Conservation (phyloP, 1,284 basidiomycete genomes). For the Fomitopsis palustris region DNA sequence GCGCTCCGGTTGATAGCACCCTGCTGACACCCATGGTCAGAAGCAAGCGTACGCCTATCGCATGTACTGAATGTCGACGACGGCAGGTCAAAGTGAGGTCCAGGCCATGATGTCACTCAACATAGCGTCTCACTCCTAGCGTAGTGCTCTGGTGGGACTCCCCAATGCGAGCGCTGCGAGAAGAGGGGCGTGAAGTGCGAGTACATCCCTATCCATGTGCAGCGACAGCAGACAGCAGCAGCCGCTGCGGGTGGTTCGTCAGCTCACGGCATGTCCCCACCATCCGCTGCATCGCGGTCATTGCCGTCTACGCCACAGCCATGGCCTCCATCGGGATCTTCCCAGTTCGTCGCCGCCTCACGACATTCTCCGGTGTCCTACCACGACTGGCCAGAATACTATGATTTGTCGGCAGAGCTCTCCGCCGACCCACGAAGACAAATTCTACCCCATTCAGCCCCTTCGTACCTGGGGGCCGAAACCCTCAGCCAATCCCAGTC, state of each 20-base stretch:
- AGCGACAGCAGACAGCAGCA: conserved; percentile 13
- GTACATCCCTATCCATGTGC: conserved; percentile 30
- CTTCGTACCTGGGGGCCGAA: neutral
- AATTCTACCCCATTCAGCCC: conserved; percentile 3
- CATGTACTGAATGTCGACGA: conserved; percentile 48
- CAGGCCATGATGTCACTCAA: conserved; percentile 8
- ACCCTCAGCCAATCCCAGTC: conserved; percentile 6
- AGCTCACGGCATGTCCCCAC: conserved; percentile 3
- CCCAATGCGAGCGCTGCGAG: conserved; percentile 30
- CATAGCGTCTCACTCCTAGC: neutral
- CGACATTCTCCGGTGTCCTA: conserved; percentile 7
- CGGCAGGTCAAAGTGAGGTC: conserved; percentile 48
- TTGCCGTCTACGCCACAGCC: conserved; percentile 9
- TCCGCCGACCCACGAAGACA: conserved; percentile 2
- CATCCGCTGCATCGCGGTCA: conserved; percentile 4
- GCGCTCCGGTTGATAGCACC: conserved; percentile 14
- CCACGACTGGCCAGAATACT: conserved; percentile 12
- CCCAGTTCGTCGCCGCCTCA: conserved; percentile 9
- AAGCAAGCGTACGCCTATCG: conserved; percentile 43
- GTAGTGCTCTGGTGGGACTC: conserved; percentile 29
- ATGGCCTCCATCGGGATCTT: conserved; percentile 11
- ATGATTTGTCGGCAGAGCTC: conserved; percentile 8
- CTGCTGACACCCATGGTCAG: conserved; percentile 27
- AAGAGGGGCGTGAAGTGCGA: conserved; percentile 31
- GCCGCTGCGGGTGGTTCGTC: conserved; percentile 18